phyloP scores from a whole-genome alignment of 768 basidiomycete genomes.

The Amanita muscaria region DNA sequence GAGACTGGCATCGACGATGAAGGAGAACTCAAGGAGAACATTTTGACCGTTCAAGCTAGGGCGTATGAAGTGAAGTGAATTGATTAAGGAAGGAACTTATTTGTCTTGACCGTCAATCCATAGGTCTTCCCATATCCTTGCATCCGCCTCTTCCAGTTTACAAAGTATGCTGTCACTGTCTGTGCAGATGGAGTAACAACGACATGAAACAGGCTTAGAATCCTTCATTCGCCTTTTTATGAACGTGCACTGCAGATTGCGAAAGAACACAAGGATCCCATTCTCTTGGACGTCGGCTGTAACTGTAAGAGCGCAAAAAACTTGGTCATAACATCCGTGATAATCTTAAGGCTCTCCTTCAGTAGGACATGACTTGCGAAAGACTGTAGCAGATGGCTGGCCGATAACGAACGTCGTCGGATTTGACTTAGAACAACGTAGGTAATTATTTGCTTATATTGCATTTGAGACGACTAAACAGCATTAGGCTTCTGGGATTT shows the following conservation, averaged over 20 bases:
- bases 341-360: neutral
- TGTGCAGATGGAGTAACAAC: neutral
- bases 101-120: too few relatives aligned
- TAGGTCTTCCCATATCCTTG: constrained; percentile 28
- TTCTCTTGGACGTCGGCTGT: constrained; percentile 35
- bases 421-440: constrained; percentile 28
- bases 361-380: constrained; percentile 34
- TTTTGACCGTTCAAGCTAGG: constrained; percentile 24
- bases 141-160: constrained; percentile 29
- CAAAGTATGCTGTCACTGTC: constrained; percentile 16
- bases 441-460: neutral
- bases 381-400: constrained; percentile 33
- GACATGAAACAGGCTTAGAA: constrained; percentile 22
- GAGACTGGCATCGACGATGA: too few relatives aligned
- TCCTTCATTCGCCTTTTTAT: constrained; percentile 27
- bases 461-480: neutral
- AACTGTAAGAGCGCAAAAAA: constrained; percentile 24
- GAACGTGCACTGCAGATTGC: constrained; percentile 21
- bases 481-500: constrained; percentile 49
- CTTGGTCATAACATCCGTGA: neutral
- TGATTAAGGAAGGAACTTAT: too few relatives aligned
- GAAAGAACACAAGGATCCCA: constrained; percentile 17
- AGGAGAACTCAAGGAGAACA: too few relatives aligned
- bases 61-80: constrained; percentile 22
- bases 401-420: constrained; percentile 27